phyloP scores from a whole-genome alignment of 2,329 filamentous ascomycete genomes.

The Thielaviopsis populi region DNA sequence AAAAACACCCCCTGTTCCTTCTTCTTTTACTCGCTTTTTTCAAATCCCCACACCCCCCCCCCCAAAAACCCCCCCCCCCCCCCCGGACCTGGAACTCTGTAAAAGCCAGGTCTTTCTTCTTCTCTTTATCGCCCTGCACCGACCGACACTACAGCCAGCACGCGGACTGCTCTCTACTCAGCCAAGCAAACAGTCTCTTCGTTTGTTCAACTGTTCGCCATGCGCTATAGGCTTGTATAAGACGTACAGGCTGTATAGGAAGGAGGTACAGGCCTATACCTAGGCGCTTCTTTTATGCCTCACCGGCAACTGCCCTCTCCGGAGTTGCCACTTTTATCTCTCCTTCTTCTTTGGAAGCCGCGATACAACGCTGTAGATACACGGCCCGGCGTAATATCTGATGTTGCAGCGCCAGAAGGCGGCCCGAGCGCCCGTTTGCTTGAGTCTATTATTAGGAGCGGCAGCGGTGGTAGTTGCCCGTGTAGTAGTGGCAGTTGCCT shows the following conservation, averaged over 20 bases:
- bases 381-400: not conserved
- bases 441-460: not conserved
- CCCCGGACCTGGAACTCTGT: not conserved
- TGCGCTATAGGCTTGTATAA: not conserved
- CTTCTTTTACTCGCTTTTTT: no score
- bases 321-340: not conserved
- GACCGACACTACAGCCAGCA: not conserved
- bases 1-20: no score
- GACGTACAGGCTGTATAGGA: no score
- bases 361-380: not conserved
- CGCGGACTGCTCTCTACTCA: not conserved
- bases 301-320: not conserved
- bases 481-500: not conserved
- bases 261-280: not conserved
- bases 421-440: not conserved
- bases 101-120: not conserved
- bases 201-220: not conserved
- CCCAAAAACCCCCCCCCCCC: no score
- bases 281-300: not conserved
- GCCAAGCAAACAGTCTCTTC: not conserved
- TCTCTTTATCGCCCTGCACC: no score
- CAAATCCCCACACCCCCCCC: no score
- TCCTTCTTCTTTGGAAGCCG: not conserved
- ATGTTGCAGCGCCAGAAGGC: not conserved
- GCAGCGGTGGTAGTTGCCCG: not conserved